Evolutionary conservation across 108 stramenopile genomes (phyloP).

Genomic region (Nitzschia palea): DNA sequence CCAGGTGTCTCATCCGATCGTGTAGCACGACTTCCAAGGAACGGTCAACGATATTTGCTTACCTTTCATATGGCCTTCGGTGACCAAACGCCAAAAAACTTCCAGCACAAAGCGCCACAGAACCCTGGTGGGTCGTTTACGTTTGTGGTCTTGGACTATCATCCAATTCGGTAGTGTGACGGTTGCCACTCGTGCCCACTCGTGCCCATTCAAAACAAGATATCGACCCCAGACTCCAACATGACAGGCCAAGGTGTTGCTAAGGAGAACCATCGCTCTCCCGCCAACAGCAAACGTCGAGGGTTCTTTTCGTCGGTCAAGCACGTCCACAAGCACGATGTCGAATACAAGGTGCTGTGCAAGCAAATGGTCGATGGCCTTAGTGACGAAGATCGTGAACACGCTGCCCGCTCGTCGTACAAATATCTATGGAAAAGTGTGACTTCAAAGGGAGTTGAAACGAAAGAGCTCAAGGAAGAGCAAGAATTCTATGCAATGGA

Average conservation of each 20-base stretch:
- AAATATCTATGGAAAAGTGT: conserved; percentile 23
- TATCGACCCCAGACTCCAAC: not conserved
- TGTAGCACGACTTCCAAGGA: no score
- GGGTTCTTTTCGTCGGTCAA: conserved; percentile 4
- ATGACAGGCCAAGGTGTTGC: not conserved
- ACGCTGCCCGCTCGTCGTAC: conserved; percentile 30
- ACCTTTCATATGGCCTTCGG: no score
- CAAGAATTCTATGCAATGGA: not conserved
- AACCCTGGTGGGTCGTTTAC: no score
- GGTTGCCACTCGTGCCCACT: no score
- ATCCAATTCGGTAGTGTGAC: no score
- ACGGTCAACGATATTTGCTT: no score
- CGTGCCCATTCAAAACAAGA: no score
- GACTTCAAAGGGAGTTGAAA: conserved; percentile 1
- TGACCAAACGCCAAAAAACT: no score
- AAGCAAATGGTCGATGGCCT: conserved; percentile 21
- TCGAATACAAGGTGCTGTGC: conserved; percentile 1
- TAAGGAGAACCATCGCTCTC: not conserved
- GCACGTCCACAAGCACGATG: not conserved
- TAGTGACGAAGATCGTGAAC: conserved; percentile 23
- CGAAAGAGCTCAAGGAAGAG: conserved; percentile 17
- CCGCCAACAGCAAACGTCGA: conserved; percentile 14
- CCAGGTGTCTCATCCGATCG: no score
- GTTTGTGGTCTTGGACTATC: no score
- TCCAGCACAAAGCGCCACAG: no score